phyloP scores from a whole-genome alignment of 305 asterid species.

The Fraxinus platypoda region DNA sequence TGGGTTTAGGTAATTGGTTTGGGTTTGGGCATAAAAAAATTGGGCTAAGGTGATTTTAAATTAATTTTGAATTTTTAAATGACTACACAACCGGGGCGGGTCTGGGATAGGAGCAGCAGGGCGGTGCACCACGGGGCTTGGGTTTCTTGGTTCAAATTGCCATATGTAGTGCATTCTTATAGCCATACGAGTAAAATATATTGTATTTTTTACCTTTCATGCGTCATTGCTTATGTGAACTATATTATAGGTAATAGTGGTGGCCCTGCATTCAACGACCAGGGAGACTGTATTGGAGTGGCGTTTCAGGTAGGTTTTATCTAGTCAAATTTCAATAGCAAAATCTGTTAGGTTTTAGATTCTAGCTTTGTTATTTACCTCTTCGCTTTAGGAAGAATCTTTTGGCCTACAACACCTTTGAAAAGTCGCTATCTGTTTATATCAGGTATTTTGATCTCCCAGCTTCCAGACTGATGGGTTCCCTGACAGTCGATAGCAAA shows the following conservation, averaged over 20 bases:
- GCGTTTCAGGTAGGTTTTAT: constrained; percentile 81
- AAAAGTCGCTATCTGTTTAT: background rate
- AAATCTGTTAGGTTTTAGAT: background rate
- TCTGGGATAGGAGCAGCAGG: background rate
- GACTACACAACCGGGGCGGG: background rate
- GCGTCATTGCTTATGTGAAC: constrained; percentile 29
- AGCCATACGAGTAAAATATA: background rate
- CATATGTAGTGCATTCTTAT: background rate
- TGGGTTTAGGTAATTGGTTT: too few relatives aligned
- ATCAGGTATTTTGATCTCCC: constrained; percentile 16
- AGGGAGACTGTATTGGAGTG: constrained; percentile 97
- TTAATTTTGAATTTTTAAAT: background rate
- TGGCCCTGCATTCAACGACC: constrained; percentile 96
- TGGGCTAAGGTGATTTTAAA: background rate
- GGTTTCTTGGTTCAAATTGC: background rate
- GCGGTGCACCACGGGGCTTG: background rate
- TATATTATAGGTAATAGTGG: constrained; percentile 85
- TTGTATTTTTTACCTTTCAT: background rate
- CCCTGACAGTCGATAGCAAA: constrained; percentile 5
- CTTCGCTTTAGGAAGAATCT: constrained; percentile 11
- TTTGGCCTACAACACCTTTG: constrained; percentile 14
- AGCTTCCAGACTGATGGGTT: constrained; percentile 16
- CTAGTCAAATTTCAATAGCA: constrained; percentile 16
- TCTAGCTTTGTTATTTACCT: constrained; percentile 10
- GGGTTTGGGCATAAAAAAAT: too few relatives aligned